Conservation (phyloP, 495 filamentous ascomycete genomes). For the Talaromyces nanjingensis region DNA sequence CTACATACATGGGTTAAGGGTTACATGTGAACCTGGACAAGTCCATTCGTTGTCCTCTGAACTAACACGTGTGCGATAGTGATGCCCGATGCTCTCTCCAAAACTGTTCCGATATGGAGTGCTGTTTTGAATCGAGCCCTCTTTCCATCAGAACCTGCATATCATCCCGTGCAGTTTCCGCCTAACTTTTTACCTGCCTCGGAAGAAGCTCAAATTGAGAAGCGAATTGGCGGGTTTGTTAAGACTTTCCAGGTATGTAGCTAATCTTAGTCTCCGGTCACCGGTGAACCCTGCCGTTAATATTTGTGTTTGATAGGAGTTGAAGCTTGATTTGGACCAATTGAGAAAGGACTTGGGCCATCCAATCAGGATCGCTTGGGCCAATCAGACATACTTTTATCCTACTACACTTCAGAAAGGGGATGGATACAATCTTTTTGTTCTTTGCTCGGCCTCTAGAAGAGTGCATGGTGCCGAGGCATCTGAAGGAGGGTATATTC, state of each 20-base stretch:
- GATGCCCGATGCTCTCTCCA: slow-evolving; percentile 88
- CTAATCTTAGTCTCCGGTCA: neutral
- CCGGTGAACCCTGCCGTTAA: neutral
- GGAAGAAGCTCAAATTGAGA: slow-evolving; percentile 74
- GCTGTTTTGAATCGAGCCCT: slow-evolving; percentile 73
- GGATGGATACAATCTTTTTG: slow-evolving; percentile 49
- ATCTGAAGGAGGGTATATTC: slow-evolving; percentile 74
- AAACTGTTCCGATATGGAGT: slow-evolving; percentile 93
- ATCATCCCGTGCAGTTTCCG: slow-evolving; percentile 55
- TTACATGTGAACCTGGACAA: slow-evolving; percentile 7
- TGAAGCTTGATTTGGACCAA: slow-evolving; percentile 42
- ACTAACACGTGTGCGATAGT: slow-evolving; percentile 30
- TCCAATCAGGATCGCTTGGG: slow-evolving; percentile 37
- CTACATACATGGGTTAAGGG: neutral
- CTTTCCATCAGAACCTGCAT: slow-evolving; percentile 50
- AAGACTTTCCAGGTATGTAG: slow-evolving; percentile 46
- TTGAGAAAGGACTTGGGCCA: slow-evolving; percentile 30
- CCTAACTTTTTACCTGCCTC: slow-evolving; percentile 59
- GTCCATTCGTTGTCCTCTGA: neutral
- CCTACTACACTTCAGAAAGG: slow-evolving; percentile 30
- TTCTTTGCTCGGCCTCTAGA: slow-evolving; percentile 77
- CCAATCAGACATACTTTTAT: slow-evolving; percentile 35
- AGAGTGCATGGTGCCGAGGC: slow-evolving; percentile 58
- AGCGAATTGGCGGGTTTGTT: slow-evolving; percentile 60
- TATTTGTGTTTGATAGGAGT: slow-evolving; percentile 22